These are phyloP conservation scores for Globisporangium echinulatum DNA, from an alignment of 352 stramenopile species.

Conservation along the genomic window DNA sequence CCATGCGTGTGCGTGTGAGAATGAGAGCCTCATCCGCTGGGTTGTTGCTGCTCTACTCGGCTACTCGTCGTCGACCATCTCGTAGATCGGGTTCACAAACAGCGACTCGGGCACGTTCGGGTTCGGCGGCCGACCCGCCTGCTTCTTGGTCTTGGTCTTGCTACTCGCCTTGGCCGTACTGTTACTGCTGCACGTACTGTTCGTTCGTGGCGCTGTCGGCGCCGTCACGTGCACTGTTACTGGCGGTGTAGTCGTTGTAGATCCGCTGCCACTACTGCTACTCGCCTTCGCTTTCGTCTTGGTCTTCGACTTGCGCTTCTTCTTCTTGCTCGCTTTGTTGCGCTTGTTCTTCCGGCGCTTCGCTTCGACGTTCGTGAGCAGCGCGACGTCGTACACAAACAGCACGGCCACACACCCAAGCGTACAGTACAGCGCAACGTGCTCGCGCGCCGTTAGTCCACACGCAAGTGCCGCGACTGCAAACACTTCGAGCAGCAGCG, in stretches of 20 bases:
- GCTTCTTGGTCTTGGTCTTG: slow-evolving; percentile 19
- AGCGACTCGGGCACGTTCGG: slow-evolving; percentile 15
- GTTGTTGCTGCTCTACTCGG: background rate
- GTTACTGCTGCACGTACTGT: background rate
- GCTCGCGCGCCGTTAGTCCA: slow-evolving; percentile 30
- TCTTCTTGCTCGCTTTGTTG: slow-evolving; percentile 40
- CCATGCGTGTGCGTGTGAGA: too few relatives aligned
- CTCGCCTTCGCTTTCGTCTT: slow-evolving; percentile 13
- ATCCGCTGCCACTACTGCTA: background rate
- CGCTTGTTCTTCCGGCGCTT: slow-evolving; percentile 48
- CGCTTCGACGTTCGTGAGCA: slow-evolving; percentile 56
- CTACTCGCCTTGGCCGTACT: background rate
- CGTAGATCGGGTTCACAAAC: slow-evolving; percentile 17
- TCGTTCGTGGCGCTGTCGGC: background rate
- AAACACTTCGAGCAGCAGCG: slow-evolving; percentile 40
- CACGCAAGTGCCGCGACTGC: slow-evolving; percentile 37
- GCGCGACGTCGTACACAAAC: slow-evolving; percentile 22
- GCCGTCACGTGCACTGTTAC: background rate
- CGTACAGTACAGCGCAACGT: slow-evolving; percentile 52
- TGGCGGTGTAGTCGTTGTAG: background rate
- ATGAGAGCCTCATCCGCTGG: background rate
- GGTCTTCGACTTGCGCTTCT: slow-evolving; percentile 43
- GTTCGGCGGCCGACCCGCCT: slow-evolving; percentile 4
- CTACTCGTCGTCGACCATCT: slow-evolving; percentile 13
- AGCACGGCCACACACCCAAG: slow-evolving; percentile 4